These are phyloP conservation scores for Metschnikowia shivogae DNA, from an alignment of 805 yeast species.

Conservation along the genomic window DNA sequence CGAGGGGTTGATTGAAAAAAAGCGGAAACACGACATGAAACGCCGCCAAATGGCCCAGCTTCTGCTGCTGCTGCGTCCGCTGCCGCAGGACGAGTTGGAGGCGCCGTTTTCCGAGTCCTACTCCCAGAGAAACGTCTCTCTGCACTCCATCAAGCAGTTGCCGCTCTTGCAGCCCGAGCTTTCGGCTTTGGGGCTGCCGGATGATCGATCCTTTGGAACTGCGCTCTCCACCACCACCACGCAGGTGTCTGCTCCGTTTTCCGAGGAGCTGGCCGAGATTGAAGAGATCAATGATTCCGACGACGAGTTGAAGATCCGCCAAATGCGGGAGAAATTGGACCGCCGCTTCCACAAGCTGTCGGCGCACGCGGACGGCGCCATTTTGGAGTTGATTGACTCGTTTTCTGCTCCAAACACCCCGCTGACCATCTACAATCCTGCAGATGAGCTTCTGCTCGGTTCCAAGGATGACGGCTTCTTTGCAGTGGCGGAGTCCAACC, in stretches of 20 bases:
- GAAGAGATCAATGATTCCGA: conserved; percentile 42
- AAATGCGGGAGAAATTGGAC: conserved; percentile 14
- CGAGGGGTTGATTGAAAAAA: conserved; percentile 71
- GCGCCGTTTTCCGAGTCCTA: conserved; percentile 44
- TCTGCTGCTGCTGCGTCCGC: conserved; percentile 23
- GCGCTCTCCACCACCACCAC: background rate
- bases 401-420: conserved; percentile 20
- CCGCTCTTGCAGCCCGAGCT: conserved; percentile 9
- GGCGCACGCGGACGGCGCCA: conserved; percentile 16
- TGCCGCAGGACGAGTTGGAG: conserved; percentile 7
- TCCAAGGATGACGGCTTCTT: background rate
- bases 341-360: conserved; percentile 11
- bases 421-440: conserved; percentile 9
- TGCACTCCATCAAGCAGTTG: conserved; percentile 11
- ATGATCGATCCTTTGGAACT: background rate
- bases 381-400: conserved; percentile 20
- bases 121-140: conserved; percentile 8
- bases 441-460: background rate
- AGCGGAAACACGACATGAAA: conserved; percentile 57
- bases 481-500: background rate
- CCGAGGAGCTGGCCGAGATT: conserved; percentile 21
- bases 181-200: background rate
- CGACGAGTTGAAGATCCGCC: conserved; percentile 26
- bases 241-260: background rate
- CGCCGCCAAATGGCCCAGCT: conserved; percentile 31